Percentiles rank a stretch among this genome's conserved stretches.
These are phyloP conservation scores for Kalmanozyma brasiliensis DNA, from an alignment of 1,284 basidiomycete species.

Conservation along the genomic window DNA sequence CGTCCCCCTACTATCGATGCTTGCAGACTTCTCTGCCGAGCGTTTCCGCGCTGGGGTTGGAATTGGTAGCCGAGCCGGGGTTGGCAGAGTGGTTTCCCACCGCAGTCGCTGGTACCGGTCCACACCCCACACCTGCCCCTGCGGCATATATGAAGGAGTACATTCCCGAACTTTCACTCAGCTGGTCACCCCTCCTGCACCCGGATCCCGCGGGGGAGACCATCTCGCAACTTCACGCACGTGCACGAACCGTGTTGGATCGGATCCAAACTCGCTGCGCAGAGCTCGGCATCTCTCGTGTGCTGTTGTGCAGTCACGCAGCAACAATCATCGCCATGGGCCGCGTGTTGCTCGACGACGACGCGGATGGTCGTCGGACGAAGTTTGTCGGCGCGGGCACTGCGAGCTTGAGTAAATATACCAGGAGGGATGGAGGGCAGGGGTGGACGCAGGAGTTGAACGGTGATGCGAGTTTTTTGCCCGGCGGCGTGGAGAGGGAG, in stretches of 20 bases:
- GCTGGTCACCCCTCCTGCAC: slow-evolving; percentile 74
- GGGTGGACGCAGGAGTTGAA: slow-evolving; percentile 55
- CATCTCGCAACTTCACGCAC: slow-evolving; percentile 75
- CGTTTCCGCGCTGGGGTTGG: slow-evolving; percentile 74
- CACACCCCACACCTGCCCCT: slow-evolving; percentile 46
- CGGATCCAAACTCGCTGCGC: slow-evolving; percentile 53
- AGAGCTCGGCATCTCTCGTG: slow-evolving; percentile 69
- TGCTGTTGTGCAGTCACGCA: slow-evolving; percentile 81
- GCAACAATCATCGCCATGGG: slow-evolving; percentile 80
- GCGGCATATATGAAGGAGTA: slow-evolving; percentile 76
- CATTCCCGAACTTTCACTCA: slow-evolving; percentile 72
- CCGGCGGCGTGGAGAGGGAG: slow-evolving; percentile 75
- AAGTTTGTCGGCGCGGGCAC: slow-evolving; percentile 58
- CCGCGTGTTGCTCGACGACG: slow-evolving; percentile 73
- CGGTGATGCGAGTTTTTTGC: slow-evolving; percentile 55
- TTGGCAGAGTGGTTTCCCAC: slow-evolving; percentile 86
- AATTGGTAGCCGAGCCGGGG: slow-evolving; percentile 81
- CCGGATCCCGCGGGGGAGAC: slow-evolving; percentile 79
- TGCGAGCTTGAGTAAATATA: slow-evolving; percentile 58
- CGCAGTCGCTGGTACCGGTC: slow-evolving; percentile 72
- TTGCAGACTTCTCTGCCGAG: slow-evolving; percentile 80
- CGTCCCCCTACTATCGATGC: slow-evolving; percentile 77
- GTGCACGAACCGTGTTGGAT: slow-evolving; percentile 73
- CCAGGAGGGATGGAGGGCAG: slow-evolving; percentile 1
- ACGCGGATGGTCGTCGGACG: slow-evolving; percentile 65